Evolutionary conservation across 768 basidiomycete genomes (phyloP).

Genomic region (Cystoderma amianthinum): DNA sequence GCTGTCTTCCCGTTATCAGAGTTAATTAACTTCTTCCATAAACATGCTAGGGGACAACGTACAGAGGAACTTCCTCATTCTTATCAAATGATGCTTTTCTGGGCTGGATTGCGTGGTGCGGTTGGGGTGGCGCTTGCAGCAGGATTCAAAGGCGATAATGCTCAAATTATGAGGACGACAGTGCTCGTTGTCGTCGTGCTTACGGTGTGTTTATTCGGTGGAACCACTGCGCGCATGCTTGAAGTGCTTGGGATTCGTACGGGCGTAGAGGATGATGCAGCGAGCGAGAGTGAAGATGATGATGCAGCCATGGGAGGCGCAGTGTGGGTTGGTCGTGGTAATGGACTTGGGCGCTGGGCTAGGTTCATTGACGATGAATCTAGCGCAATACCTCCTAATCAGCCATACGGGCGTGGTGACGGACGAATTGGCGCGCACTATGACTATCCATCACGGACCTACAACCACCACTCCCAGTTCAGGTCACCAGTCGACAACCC

Average conservation of each 20-base stretch:
- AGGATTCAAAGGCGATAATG: slow-evolving; percentile 92
- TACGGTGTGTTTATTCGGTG: slow-evolving; percentile 91
- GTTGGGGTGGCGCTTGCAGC: slow-evolving; percentile 97
- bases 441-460: slow-evolving; percentile 25
- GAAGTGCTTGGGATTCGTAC: slow-evolving; percentile 95
- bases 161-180: slow-evolving; percentile 85
- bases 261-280: slow-evolving; percentile 91
- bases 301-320: slow-evolving; percentile 26
- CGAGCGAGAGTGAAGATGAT: slow-evolving; percentile 45
- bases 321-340: slow-evolving; percentile 26
- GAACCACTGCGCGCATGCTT: slow-evolving; percentile 95
- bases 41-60: slow-evolving; percentile 78
- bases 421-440: slow-evolving; percentile 55
- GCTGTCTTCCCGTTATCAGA: slow-evolving; percentile 96
- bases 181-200: slow-evolving; percentile 94
- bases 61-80: slow-evolving; percentile 92
- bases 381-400: slow-evolving; percentile 23
- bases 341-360: slow-evolving; percentile 29
- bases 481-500: slow-evolving; percentile 13
- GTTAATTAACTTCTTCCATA: slow-evolving; percentile 88
- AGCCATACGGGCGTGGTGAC: slow-evolving; percentile 17
- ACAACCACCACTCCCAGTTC: slow-evolving; percentile 51
- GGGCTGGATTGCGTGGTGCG: slow-evolving; percentile 94
- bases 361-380: slow-evolving; percentile 38
- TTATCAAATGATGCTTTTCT: slow-evolving; percentile 99